Evolutionary conservation across 1,284 basidiomycete genomes (phyloP).

Genomic region (Cystobasidium slooffiae): DNA sequence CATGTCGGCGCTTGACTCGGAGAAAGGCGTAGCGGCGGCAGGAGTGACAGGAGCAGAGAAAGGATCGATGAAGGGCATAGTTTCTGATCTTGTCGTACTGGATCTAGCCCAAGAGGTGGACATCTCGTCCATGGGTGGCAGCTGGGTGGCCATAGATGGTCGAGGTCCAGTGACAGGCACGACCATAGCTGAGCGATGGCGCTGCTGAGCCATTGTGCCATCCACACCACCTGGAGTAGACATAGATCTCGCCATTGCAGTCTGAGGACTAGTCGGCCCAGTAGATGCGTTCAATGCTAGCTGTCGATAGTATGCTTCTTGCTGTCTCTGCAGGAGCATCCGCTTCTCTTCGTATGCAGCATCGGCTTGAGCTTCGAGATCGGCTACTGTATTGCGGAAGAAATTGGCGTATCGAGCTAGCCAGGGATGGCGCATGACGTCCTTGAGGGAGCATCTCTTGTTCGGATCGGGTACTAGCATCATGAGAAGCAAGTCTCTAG

Average conservation of each 20-base stretch:
- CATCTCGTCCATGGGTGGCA: not conserved
- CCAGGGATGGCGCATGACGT: constrained; percentile 84
- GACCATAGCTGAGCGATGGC: constrained; percentile 59
- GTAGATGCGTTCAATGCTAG: constrained; percentile 11
- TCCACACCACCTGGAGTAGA: constrained; percentile 33
- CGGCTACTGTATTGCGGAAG: constrained; percentile 74
- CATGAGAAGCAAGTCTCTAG: constrained; percentile 71
- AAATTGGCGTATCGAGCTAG: constrained; percentile 68
- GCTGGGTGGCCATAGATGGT: constrained; percentile 17
- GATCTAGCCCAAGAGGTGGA: not conserved
- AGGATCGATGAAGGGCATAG: constrained; percentile 39
- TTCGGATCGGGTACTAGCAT: constrained; percentile 87
- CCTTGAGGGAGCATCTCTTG: constrained; percentile 71
- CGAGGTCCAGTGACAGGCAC: constrained; percentile 53
- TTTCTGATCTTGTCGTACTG: constrained; percentile 7
- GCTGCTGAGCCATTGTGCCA: constrained; percentile 29
- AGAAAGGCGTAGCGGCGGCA: constrained; percentile 7
- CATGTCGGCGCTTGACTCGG: constrained; percentile 37
- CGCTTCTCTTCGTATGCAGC: constrained; percentile 41
- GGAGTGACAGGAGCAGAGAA: constrained; percentile 17
- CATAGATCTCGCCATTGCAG: constrained; percentile 37
- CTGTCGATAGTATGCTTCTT: constrained; percentile 34
- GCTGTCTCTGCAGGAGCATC: constrained; percentile 39
- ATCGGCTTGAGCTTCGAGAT: constrained; percentile 77
- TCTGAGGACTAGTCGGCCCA: not conserved